Evolutionary conservation across 116 monocot species (phyloP).

Genomic region (Zostera marina): DNA sequence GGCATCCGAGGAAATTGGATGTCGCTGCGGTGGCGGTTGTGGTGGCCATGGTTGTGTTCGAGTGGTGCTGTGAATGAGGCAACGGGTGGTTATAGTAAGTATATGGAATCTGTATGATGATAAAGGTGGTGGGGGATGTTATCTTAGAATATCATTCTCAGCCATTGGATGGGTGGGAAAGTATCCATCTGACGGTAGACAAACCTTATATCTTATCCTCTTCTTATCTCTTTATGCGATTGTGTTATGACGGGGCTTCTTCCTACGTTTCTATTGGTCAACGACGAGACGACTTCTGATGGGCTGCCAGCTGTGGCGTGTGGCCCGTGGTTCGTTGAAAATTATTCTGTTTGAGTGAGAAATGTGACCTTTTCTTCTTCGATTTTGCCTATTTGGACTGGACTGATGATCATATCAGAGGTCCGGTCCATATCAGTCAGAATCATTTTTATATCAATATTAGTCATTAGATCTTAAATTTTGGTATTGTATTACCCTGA

Average conservation of each 20-base stretch:
- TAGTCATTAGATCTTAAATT: too few species aligned
- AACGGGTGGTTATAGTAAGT: not conserved
- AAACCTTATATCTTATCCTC: conserved; percentile 20
- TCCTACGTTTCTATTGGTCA: not conserved
- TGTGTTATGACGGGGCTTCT: not conserved
- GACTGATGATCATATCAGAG: too few species aligned
- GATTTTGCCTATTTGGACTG: too few species aligned
- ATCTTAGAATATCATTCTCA: conserved; percentile 10
- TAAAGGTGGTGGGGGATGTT: conserved; percentile 6
- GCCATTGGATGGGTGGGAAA: conserved; percentile 6
- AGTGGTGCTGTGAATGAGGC: not conserved
- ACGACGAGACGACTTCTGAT: not conserved
- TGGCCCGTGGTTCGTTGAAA: too few species aligned
- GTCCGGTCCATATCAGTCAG: too few species aligned
- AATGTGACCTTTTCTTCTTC: too few species aligned
- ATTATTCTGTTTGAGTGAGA: too few species aligned
- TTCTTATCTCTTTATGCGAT: conserved; percentile 26
- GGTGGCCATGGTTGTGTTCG: conserved; percentile 24
- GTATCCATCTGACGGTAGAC: conserved; percentile 33
- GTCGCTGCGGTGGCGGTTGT: conserved; percentile 41
- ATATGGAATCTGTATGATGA: not conserved
- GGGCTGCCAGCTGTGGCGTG: not conserved
- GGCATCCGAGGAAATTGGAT: conserved; percentile 64
- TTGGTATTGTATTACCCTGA: too few species aligned
- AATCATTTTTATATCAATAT: too few species aligned